Evolutionary conservation across 805 yeast genomes (phyloP).

Genomic region (Spathaspora sp.): DNA sequence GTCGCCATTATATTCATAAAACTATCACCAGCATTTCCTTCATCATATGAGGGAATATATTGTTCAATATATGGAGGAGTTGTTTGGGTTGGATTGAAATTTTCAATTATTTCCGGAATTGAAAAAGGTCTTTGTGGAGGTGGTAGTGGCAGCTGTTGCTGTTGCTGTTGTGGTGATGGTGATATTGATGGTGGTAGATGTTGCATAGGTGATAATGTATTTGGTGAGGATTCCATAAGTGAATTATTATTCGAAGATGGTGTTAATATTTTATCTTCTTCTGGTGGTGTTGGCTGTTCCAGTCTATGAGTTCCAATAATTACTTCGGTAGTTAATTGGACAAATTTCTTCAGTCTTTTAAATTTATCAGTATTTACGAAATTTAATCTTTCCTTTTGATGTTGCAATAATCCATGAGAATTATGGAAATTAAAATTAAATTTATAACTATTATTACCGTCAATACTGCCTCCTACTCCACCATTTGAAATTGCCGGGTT

Average conservation of each 20-base stretch:
- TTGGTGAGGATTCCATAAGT: neutral
- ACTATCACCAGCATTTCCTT: conserved; percentile 5
- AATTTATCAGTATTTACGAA: conserved; percentile 78
- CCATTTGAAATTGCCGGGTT: neutral
- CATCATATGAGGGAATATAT: conserved; percentile 25
- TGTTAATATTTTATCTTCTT: neutral
- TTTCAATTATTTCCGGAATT: conserved; percentile 21
- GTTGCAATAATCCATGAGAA: conserved; percentile 11
- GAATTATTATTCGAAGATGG: neutral
- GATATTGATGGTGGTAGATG: neutral
- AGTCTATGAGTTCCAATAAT: conserved; percentile 75
- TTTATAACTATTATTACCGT: conserved; percentile 12
- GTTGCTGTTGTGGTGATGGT: conserved; percentile 4
- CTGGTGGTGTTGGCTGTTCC: conserved; percentile 8
- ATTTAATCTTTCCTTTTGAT: conserved; percentile 30
- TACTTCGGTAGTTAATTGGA: conserved; percentile 78
- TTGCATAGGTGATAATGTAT: neutral
- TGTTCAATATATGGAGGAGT: conserved; percentile 28
- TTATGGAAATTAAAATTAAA: conserved; percentile 21
- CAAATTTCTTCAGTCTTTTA: conserved; percentile 71
- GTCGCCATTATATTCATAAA: conserved; percentile 12
- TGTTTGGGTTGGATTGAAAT: conserved; percentile 15
- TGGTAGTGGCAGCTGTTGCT: conserved; percentile 3
- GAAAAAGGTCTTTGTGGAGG: conserved; percentile 6
- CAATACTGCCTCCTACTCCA: conserved; percentile 1